Percentiles rank a stretch among this genome's conserved stretches.
Evolutionary conservation across 164 flowering plant species (phyloP).

Genomic region (Piper longum): DNA sequence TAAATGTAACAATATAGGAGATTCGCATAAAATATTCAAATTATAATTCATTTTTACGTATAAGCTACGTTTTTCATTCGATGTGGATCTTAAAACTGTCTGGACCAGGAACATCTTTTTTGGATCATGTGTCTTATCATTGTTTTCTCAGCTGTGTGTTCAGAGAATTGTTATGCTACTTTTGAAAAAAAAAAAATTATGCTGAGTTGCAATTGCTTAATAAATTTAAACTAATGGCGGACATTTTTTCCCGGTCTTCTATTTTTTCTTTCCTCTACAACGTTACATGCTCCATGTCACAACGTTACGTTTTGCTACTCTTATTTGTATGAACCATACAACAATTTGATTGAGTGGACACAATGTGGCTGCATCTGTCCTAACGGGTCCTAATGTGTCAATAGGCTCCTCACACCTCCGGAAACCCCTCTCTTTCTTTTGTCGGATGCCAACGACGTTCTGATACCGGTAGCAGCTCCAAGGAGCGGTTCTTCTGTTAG

Average conservation of each 20-base stretch:
- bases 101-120: not conserved
- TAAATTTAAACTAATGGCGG: no score
- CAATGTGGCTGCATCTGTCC: slow-evolving; percentile 1
- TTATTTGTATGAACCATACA: no score
- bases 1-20: no score
- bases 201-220: not conserved
- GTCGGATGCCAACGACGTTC: slow-evolving; percentile 43
- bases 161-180: not conserved
- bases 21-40: no score
- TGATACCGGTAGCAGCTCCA: slow-evolving; percentile 30
- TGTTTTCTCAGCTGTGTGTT: not conserved
- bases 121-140: not conserved
- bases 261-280: not conserved
- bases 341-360: not conserved
- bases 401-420: slow-evolving; percentile 96
- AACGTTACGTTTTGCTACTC: not conserved
- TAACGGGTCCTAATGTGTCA: not conserved
- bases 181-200: no score
- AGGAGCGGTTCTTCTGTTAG: slow-evolving; percentile 39
- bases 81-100: no score
- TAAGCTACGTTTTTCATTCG: no score
- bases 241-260: no score
- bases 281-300: not conserved
- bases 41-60: no score
- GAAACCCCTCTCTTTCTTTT: slow-evolving; percentile 73